phyloP scores from a whole-genome alignment of 2,329 filamentous ascomycete genomes.

The Trichoderma atrobrunneum region DNA sequence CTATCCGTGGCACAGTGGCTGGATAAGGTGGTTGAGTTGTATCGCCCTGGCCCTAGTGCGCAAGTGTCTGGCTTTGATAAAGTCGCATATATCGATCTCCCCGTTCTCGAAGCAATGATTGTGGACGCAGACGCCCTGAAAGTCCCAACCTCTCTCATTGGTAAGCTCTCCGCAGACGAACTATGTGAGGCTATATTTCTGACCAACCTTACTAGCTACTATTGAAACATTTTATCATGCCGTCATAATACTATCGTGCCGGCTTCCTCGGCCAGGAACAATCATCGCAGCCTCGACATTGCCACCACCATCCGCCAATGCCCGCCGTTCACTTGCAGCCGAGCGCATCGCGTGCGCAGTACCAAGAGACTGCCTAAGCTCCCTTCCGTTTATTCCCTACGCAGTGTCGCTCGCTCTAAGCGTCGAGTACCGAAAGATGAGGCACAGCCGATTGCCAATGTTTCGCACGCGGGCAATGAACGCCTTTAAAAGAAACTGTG shows the following conservation, averaged over 20 bases:
- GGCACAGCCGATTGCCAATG: constrained; percentile 57
- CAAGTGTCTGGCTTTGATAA: constrained; percentile 42
- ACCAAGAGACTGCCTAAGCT: constrained; percentile 48
- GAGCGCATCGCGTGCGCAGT: constrained; percentile 57
- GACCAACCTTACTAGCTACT: constrained; percentile 42
- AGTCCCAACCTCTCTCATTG: constrained; percentile 48
- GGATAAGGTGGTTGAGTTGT: constrained; percentile 58
- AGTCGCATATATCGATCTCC: constrained; percentile 50
- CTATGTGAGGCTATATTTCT: not conserved
- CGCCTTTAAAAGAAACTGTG: constrained; percentile 54
- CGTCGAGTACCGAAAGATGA: constrained; percentile 63
- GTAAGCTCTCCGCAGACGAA: constrained; percentile 33
- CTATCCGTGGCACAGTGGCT: constrained; percentile 54
- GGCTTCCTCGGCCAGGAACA: constrained; percentile 46
- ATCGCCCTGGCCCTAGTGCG: constrained; percentile 51
- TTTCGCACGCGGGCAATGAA: constrained; percentile 55
- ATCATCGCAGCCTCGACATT: constrained; percentile 41
- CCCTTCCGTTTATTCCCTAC: constrained; percentile 60
- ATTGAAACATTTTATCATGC: constrained; percentile 64
- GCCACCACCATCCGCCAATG: constrained; percentile 50
- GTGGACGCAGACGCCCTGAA: constrained; percentile 52
- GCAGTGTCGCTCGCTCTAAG: constrained; percentile 60
- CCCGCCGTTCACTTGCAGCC: constrained; percentile 55
- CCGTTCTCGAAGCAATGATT: constrained; percentile 57
- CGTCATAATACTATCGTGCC: constrained; percentile 60